Conservation (phyloP, 1,139 yeast species). For the Hansenula sp. region DNA sequence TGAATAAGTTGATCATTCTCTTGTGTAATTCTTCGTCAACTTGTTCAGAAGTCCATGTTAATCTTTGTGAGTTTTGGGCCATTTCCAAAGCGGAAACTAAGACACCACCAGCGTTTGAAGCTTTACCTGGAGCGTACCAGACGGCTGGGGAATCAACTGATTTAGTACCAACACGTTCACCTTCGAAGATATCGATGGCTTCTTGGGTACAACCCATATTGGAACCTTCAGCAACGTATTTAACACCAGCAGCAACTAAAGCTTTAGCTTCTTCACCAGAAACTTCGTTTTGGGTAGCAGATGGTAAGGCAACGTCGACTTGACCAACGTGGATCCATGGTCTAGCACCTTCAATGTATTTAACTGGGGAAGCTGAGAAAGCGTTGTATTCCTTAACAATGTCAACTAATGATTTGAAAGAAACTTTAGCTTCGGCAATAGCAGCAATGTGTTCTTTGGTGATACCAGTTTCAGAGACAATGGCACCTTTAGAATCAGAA, state of each 20-base stretch:
- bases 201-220: constrained; percentile 99
- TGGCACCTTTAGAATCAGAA: constrained; percentile 91
- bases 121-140: constrained; percentile 99
- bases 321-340: constrained; percentile 94
- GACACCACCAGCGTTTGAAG: constrained; percentile 99
- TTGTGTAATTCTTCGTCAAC: constrained; percentile 83
- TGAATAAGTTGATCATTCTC: constrained; percentile 91
- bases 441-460: constrained; percentile 73
- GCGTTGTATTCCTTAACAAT: constrained; percentile 57
- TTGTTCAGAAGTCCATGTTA: constrained; percentile 81
- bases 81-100: constrained; percentile 98
- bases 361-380: constrained; percentile 54
- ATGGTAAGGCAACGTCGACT: constrained; percentile 95
- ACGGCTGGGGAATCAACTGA: constrained; percentile 46
- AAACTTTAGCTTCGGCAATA: constrained; percentile 77
- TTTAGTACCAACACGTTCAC: constrained; percentile 58
- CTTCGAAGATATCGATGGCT: constrained; percentile 93
- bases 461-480: constrained; percentile 74
- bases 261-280: constrained; percentile 96
- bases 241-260: constrained; percentile 86
- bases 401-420: constrained; percentile 72
- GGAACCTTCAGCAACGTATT: constrained; percentile 97
- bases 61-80: constrained; percentile 98
- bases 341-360: constrained; percentile 89
- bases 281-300: constrained; percentile 98